A percentile compares a stretch with the other conserved stretches of the same genome.
phyloP scores from a whole-genome alignment of 2,329 filamentous ascomycete genomes.

The Cladorrhinum sp. region DNA sequence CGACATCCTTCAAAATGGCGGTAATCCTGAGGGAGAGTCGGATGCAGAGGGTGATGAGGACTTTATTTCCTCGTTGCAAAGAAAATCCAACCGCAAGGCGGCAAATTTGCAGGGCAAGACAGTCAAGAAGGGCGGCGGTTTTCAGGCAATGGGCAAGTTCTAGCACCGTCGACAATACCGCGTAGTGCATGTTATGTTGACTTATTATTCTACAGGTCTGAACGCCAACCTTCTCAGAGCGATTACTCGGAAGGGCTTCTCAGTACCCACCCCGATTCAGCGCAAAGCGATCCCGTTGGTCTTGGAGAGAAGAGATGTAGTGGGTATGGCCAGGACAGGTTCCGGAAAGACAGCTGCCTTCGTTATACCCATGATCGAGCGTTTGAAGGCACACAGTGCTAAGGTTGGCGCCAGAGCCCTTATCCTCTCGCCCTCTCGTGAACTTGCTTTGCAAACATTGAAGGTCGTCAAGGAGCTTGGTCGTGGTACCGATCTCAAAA shows the following conservation, averaged over 20 bases:
- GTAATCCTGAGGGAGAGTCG: conserved; percentile 46
- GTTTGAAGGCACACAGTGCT: conserved; percentile 80
- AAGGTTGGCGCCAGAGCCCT: conserved; percentile 83
- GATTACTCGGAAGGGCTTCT: conserved; percentile 91
- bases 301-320: conserved; percentile 88
- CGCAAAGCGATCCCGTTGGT: conserved; percentile 93
- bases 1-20: conserved; percentile 58
- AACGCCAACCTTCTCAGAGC: conserved; percentile 83
- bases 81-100: conserved; percentile 81
- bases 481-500: conserved; percentile 84
- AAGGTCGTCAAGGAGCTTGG: conserved; percentile 96
- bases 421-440: conserved; percentile 87
- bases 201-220: conserved; percentile 51
- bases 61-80: conserved; percentile 86
- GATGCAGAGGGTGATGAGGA: conserved; percentile 69
- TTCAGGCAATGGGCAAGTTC: conserved; percentile 80
- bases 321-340: conserved; percentile 98
- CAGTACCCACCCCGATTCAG: conserved; percentile 94
- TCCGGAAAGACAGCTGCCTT: conserved; percentile 98
- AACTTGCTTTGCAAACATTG: conserved; percentile 89
- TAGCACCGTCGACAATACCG: neutral
- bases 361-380: conserved; percentile 97
- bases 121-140: conserved; percentile 93
- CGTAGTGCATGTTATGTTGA: neutral
- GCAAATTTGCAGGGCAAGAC: conserved; percentile 79